Evolutionary conservation across 2,329 filamentous ascomycete species (phyloP).

Genomic region (Elsinoe batatas): DNA sequence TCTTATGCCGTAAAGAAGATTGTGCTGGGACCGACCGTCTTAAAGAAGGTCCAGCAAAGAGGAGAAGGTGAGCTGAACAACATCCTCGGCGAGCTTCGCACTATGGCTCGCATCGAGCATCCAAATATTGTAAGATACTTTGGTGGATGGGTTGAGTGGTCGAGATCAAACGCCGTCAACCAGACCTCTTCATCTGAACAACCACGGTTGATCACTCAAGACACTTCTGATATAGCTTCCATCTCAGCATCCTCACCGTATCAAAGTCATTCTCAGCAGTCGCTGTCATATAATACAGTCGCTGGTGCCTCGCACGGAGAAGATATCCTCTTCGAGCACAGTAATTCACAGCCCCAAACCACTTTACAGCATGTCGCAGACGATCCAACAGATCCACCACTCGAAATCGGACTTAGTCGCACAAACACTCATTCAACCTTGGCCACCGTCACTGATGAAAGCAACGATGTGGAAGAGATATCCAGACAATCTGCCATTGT

Average conservation of each 20-base stretch:
- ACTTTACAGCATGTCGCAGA: neutral
- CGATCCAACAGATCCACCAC: conserved; percentile 24
- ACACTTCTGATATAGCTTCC: neutral
- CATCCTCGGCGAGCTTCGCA: conserved; percentile 51
- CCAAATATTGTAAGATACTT: conserved; percentile 58
- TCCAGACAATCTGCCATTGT: conserved; percentile 29
- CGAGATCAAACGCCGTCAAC: conserved; percentile 11
- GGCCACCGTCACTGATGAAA: conserved; percentile 26
- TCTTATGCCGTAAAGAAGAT: conserved; percentile 60
- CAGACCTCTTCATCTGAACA: conserved; percentile 4
- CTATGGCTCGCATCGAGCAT: conserved; percentile 53
- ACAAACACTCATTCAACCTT: conserved; percentile 14
- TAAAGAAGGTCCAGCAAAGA: conserved; percentile 43
- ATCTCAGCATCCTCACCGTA: neutral
- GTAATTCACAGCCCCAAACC: conserved; percentile 17
- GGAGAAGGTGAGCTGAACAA: conserved; percentile 46
- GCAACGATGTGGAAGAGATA: conserved; percentile 37
- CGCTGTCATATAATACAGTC: conserved; percentile 1
- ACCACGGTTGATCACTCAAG: conserved; percentile 3
- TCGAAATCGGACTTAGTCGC: conserved; percentile 24
- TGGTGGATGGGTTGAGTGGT: conserved; percentile 52
- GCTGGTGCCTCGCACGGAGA: conserved; percentile 11
- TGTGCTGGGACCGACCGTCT: conserved; percentile 42
- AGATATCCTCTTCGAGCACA: conserved; percentile 34
- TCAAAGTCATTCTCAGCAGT: neutral